Evolutionary conservation across 2,329 filamentous ascomycete genomes (phyloP).

Genomic region (Pezicula carpinea): DNA sequence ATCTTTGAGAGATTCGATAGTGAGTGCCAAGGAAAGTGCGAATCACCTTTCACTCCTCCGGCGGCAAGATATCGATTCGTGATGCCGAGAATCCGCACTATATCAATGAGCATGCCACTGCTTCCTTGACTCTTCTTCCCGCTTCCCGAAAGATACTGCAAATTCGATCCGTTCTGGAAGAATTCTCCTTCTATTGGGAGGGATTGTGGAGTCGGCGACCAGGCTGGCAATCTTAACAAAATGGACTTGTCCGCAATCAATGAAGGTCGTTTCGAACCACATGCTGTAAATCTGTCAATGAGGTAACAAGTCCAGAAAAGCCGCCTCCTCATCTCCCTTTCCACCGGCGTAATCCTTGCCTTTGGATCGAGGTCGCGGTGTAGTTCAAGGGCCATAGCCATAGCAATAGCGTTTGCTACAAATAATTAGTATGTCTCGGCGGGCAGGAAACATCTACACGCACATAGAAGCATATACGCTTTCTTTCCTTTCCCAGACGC

Average conservation of each 20-base stretch:
- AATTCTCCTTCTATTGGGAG: constrained; percentile 71
- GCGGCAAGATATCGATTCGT: constrained; percentile 81
- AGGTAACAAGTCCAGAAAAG: constrained; percentile 88
- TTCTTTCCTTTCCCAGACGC: constrained; percentile 78
- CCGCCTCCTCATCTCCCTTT: constrained; percentile 72
- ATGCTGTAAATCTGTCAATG: constrained; percentile 77
- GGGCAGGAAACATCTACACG: constrained; percentile 14
- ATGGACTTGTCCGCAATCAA: constrained; percentile 75
- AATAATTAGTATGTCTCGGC: constrained; percentile 29
- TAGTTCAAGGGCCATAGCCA: constrained; percentile 77
- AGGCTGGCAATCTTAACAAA: constrained; percentile 69
- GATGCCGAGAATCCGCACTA: constrained; percentile 74
- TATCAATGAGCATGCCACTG: constrained; percentile 78
- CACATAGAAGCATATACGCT: constrained; percentile 81
- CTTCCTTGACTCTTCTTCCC: constrained; percentile 71
- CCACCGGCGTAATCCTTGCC: constrained; percentile 57
- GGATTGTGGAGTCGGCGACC: constrained; percentile 57
- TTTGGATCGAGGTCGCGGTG: constrained; percentile 69
- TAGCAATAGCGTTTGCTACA: constrained; percentile 69
- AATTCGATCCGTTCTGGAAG: constrained; percentile 74
- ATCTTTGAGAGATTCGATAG: constrained; percentile 83
- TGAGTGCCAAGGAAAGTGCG: constrained; percentile 87
- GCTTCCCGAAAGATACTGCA: constrained; percentile 65
- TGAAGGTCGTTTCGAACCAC: constrained; percentile 78
- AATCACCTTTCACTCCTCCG: constrained; percentile 82